phyloP scores from a whole-genome alignment of 345 rosid genomes.

The Pistacia integerrima region DNA sequence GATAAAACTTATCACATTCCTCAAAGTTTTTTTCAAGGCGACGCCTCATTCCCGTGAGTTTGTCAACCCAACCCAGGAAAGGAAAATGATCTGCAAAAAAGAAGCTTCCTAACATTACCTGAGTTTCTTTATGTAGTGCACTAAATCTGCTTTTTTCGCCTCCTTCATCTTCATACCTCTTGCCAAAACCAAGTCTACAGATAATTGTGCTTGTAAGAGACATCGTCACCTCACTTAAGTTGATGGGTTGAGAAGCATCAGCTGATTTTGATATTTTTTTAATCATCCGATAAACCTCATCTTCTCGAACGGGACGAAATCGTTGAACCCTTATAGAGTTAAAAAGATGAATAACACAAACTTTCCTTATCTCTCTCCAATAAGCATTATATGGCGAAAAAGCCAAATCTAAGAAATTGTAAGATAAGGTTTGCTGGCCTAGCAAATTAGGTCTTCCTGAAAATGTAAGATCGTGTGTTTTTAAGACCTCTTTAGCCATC shows the following conservation, averaged over 20 bases:
- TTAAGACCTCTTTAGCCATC: constrained; percentile 27
- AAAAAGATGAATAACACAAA: constrained; percentile 28
- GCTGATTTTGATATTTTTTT: constrained; percentile 10
- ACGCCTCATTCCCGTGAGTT: no score
- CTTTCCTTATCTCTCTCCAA: constrained; percentile 33
- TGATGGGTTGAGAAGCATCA: neutral
- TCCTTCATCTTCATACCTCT: constrained; percentile 23
- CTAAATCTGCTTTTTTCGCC: constrained; percentile 13
- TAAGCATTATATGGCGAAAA: constrained; percentile 30
- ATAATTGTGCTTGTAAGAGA: constrained; percentile 24
- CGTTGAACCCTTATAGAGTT: constrained; percentile 19
- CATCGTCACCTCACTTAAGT: constrained; percentile 20
- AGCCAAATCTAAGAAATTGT: constrained; percentile 29
- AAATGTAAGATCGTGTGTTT: constrained; percentile 29
- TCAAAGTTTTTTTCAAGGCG: no score
- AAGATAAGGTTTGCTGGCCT: constrained; percentile 26
- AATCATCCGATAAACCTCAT: constrained; percentile 27
- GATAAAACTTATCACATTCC: no score
- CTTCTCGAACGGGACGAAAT: constrained; percentile 25
- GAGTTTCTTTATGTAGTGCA: constrained; percentile 22
- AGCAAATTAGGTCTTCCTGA: constrained; percentile 27
- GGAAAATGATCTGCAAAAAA: no score
- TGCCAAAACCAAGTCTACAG: constrained; percentile 34
- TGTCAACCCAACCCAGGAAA: no score
- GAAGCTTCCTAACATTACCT: constrained; percentile 16